phyloP scores from a whole-genome alignment of 208 protist genomes.

The Spongospora subterranea region DNA sequence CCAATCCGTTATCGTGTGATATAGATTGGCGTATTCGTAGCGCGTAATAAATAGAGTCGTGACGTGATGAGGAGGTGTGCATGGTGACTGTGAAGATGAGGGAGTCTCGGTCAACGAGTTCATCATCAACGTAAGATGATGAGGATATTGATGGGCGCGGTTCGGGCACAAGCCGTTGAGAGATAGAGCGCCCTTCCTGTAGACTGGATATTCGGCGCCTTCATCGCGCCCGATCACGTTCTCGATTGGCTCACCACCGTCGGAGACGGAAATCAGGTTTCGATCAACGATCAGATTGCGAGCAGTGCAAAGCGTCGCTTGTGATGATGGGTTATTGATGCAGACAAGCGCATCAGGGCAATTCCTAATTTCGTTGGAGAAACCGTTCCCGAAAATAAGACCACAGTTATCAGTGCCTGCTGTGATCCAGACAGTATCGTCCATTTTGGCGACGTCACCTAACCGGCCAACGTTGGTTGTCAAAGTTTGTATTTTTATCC shows the following conservation, averaged over 20 bases:
- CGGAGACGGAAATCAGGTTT: background rate
- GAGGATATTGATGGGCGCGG: background rate
- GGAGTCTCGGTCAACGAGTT: background rate
- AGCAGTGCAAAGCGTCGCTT: background rate
- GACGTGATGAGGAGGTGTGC: background rate
- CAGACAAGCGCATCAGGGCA: background rate
- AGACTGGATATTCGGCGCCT: constrained; percentile 31
- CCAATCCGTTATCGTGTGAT: constrained; percentile 58
- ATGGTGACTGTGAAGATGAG: background rate
- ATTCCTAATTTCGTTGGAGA: background rate
- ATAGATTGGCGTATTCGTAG: constrained; percentile 59
- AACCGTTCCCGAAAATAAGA: background rate
- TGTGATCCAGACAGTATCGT: no score
- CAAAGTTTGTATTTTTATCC: no score
- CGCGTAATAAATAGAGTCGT: constrained; percentile 27
- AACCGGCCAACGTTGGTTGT: no score
- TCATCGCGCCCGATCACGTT: constrained; percentile 43
- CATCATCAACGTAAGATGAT: constrained; percentile 34
- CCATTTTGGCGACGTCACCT: no score
- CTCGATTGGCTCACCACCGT: constrained; percentile 41
- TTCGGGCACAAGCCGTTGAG: background rate
- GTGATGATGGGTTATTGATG: background rate
- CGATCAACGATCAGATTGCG: background rate
- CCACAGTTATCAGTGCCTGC: no score
- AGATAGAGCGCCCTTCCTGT: background rate